Percentiles rank a stretch among this genome's conserved stretches.
phyloP scores from a whole-genome alignment of 805 yeast species.

The Starmerella ratchasimensis region DNA sequence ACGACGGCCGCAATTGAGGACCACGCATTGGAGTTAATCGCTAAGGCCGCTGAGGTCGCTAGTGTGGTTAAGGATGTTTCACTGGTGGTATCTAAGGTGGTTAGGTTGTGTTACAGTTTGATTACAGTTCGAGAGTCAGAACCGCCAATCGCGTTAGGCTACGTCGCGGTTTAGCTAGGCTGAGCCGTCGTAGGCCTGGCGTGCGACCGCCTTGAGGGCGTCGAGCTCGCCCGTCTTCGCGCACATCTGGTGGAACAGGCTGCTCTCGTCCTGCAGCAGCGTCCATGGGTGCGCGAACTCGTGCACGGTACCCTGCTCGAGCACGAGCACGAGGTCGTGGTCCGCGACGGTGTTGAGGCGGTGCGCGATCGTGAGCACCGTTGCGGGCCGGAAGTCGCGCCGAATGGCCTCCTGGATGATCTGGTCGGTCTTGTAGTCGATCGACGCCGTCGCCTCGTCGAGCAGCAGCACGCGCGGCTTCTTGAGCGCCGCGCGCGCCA shows the following conservation, averaged over 20 bases:
- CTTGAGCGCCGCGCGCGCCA: conserved; percentile 67
- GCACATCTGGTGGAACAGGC: conserved; percentile 59
- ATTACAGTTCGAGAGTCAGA: no score
- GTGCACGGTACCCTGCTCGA: conserved; percentile 64
- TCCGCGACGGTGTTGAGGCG: conserved; percentile 59
- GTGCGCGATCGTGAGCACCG: conserved; percentile 80
- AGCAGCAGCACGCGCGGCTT: conserved; percentile 58
- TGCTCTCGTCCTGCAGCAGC: conserved; percentile 37
- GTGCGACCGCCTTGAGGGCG: conserved; percentile 55
- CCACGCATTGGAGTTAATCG: no score
- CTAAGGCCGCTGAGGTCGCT: no score
- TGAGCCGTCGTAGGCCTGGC: no score
- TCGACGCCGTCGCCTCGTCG: conserved; percentile 65
- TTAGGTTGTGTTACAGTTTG: no score
- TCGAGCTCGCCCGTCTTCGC: conserved; percentile 84
- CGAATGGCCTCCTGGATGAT: conserved; percentile 64
- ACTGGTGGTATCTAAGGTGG: no score
- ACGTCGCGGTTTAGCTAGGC: no score
- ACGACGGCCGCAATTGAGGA: no score
- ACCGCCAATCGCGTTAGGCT: no score
- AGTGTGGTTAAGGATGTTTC: no score
- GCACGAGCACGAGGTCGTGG: conserved; percentile 65
- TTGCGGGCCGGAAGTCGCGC: conserved; percentile 56
- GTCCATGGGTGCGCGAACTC: conserved; percentile 64
- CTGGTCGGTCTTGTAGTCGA: conserved; percentile 77